Base-by-base conservation (phyloP, 306 rosid species). In the Ormosia emarginata region DNA sequence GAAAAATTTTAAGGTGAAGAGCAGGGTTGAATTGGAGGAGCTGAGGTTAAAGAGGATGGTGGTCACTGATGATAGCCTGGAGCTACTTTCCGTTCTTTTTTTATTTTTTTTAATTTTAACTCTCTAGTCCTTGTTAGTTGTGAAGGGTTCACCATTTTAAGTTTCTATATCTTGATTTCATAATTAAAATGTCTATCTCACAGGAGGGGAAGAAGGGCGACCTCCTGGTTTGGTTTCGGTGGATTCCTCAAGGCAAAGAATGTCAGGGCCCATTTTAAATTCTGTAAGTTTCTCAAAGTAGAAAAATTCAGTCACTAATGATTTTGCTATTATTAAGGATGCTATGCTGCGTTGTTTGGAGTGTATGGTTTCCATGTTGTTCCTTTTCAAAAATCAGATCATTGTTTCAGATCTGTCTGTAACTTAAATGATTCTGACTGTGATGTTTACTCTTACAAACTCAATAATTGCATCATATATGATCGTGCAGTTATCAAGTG, bases 161-260 rank as follows among this genome's bases (percentile, higher is more conserved):
- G n/a, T n/a, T n/a, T n/a, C n/a, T n/a, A n/a, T n/a, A n/a, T n/a
- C n/a, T n/a, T n/a, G n/a, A n/a, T n/a, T n/a, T n/a, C n/a, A n/a
- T n/a, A n/a, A n/a, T n/a, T n/a, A n/a, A n/a, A n/a, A n/a, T n/a
- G n/a, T n/a, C n/a, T n/a, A n/a, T 78, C 55, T 56, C 52, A 13
- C 86, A 91, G 98, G 87, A 37, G 91, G 84, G 83, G 98, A 90
- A 80, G 98, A 91, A 46, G 94, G 89, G 9, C 90, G 90, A 47
- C 91, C 84, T 33, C 85, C 94, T 79, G 97, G 94, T 78, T 66
- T 91, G 79, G 81, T 90, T 76, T 89, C 95, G 6, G 66, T 76
- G 85, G 98, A 94, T 91, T 81, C 97, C 57, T 88, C 93, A 1
- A 83, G 96, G 82, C 87, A 94, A 59, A 92, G 97, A 85, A 86